These are phyloP conservation scores for Babesia ovata DNA, from an alignment of 169 alveolate genomes.

Conservation along the genomic window DNA sequence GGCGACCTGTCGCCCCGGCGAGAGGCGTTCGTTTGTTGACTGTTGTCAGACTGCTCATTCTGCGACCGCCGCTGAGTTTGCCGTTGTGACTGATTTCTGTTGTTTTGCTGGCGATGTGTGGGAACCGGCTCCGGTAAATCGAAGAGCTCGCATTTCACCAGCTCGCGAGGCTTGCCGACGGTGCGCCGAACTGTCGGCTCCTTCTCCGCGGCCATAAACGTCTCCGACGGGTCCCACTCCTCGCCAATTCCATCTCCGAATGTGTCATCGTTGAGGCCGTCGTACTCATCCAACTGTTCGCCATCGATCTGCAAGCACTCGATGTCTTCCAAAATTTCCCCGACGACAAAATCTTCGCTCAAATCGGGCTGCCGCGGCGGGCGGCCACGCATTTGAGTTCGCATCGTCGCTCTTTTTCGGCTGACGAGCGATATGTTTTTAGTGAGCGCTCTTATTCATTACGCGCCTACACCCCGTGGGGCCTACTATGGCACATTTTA, in stretches of 20 bases:
- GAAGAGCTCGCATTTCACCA: constrained; percentile 53
- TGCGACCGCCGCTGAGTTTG: not conserved
- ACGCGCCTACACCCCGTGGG: not conserved
- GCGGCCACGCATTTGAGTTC: not conserved
- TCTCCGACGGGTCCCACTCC: constrained; percentile 68
- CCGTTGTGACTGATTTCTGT: too few relatives aligned
- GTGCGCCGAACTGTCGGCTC: constrained; percentile 7
- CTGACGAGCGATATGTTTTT: not conserved
- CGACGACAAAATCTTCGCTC: constrained; percentile 49
- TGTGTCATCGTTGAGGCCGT: constrained; percentile 63
- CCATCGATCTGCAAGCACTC: constrained; percentile 58
- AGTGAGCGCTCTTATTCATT: not conserved
- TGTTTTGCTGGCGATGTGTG: not conserved
- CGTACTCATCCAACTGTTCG: constrained; percentile 15
- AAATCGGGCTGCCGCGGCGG: not conserved
- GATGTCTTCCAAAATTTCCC: constrained; percentile 69
- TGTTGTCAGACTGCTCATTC: not conserved
- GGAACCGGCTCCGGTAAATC: constrained; percentile 31
- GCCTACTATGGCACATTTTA: not conserved
- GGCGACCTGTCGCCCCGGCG: not conserved
- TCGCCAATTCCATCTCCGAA: constrained; percentile 56
- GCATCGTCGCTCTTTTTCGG: constrained; percentile 22
- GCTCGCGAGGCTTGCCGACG: constrained; percentile 25
- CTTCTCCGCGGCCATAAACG: constrained; percentile 60
- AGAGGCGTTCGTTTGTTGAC: not conserved